Percentiles rank a stretch among this genome's conserved stretches.
These are phyloP conservation scores for Calcarisporium arbuscula DNA, from an alignment of 2,329 filamentous ascomycete species.

Conservation along the genomic window DNA sequence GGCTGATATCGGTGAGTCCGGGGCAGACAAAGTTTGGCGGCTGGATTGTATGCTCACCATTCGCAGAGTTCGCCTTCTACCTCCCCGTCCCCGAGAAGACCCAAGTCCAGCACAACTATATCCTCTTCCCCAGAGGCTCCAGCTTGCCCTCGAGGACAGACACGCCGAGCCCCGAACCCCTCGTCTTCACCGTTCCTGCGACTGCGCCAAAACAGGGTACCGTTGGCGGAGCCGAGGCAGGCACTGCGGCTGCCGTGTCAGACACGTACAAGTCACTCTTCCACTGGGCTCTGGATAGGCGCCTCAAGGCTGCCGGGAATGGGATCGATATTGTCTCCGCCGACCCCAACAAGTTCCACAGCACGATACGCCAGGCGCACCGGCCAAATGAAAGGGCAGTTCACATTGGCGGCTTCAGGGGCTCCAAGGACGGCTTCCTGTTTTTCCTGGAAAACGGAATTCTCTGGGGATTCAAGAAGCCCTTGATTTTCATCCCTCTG, in stretches of 20 bases:
- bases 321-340: conserved; percentile 42
- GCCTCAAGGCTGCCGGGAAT: conserved; percentile 44
- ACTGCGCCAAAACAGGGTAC: conserved; percentile 54
- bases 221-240: conserved; percentile 44
- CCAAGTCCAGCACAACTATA: conserved; percentile 59
- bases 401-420: conserved; percentile 59
- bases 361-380: conserved; percentile 48
- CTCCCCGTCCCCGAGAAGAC: conserved; percentile 60
- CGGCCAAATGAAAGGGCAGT: conserved; percentile 57
- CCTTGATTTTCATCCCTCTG: conserved; percentile 57
- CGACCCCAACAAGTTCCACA: conserved; percentile 52
- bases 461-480: conserved; percentile 66
- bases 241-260: conserved; percentile 45
- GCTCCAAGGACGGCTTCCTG: conserved; percentile 61
- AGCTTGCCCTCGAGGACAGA: conserved; percentile 44
- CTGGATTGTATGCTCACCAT: conserved; percentile 8
- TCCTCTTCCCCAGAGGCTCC: conserved; percentile 53
- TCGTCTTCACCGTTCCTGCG: conserved; percentile 58
- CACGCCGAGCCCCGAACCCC: conserved; percentile 43
- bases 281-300: conserved; percentile 52
- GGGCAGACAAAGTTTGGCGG: not conserved
- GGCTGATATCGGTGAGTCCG: conserved; percentile 51
- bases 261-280: conserved; percentile 54
- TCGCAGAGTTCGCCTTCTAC: conserved; percentile 54
- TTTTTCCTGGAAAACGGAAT: conserved; percentile 63